Percentiles rank a stretch among this genome's conserved stretches.
Evolutionary conservation across 768 basidiomycete genomes (phyloP).

Genomic region (Lactifluus piperatus): DNA sequence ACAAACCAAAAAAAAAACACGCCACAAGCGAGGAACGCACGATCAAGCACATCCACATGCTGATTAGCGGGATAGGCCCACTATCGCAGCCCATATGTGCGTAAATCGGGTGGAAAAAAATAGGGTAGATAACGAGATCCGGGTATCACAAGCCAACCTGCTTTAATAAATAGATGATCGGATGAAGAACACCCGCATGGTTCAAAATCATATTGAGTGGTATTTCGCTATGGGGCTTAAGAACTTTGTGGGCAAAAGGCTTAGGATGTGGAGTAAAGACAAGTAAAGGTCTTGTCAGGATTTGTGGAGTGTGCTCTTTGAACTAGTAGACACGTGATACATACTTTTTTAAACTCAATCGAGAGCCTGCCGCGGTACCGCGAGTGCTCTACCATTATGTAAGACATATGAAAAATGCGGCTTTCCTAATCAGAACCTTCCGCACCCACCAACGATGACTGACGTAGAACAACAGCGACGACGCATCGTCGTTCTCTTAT

Average conservation of each 20-base stretch:
- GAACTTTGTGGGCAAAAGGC: not conserved
- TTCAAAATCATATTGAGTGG: not conserved
- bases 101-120: not conserved
- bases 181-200: not conserved
- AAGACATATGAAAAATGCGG: too few species aligned
- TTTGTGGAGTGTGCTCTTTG: too few species aligned
- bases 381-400: not conserved
- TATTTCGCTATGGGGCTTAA: not conserved
- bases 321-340: too few species aligned
- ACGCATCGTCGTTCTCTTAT: slow-evolving; percentile 43
- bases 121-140: not conserved
- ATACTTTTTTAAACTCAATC: not conserved
- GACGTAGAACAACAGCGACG: not conserved
- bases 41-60: not conserved
- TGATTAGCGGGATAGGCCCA: not conserved
- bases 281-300: too few species aligned
- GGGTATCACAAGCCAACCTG: not conserved
- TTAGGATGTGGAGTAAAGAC: not conserved
- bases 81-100: not conserved
- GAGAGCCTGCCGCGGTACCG: not conserved
- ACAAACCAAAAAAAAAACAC: not conserved
- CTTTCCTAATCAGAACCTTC: too few species aligned
- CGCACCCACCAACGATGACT: not conserved
- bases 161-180: not conserved
- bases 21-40: not conserved